A percentile compares a stretch with the other conserved stretches of the same genome.
phyloP scores from a whole-genome alignment of 2,329 filamentous ascomycete species.

The Aspergillus floridensis region DNA sequence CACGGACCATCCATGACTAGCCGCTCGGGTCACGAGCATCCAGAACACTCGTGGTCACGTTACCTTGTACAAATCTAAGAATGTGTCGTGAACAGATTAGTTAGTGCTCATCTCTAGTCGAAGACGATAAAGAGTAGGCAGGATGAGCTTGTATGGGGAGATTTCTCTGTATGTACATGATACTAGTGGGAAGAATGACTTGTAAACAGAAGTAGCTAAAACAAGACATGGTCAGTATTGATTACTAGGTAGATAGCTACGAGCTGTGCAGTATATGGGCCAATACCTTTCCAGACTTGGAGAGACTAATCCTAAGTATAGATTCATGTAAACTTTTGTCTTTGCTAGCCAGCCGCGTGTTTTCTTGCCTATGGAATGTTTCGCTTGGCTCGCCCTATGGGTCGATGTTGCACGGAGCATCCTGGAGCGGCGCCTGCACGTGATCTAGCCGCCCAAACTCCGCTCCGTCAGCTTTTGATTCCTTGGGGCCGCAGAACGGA shows the following conservation, averaged over 20 bases:
- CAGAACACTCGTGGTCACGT: background rate
- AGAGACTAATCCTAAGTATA: background rate
- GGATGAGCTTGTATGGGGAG: no score
- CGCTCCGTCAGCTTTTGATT: conserved; percentile 14
- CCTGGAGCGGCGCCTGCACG: conserved; percentile 16
- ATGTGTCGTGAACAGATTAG: no score
- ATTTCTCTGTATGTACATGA: no score
- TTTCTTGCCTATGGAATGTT: background rate
- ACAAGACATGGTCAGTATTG: no score
- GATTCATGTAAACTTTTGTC: background rate
- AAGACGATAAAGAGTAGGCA: no score
- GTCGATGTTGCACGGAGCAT: background rate
- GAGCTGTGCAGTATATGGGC: no score
- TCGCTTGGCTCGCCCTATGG: background rate
- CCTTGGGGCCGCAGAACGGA: conserved; percentile 20
- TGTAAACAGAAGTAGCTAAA: no score
- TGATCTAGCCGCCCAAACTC: conserved; percentile 25
- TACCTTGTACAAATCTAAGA: background rate
- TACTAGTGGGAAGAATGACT: no score
- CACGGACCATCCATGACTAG: conserved; percentile 18
- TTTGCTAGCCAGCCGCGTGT: no score
- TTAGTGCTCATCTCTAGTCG: no score
- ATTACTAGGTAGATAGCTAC: no score
- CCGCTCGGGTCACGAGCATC: background rate
- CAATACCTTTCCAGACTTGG: no score